Base-by-base conservation (phyloP, 2,329 filamentous ascomycete species). In the Neocucurbitaria cava region DNA sequence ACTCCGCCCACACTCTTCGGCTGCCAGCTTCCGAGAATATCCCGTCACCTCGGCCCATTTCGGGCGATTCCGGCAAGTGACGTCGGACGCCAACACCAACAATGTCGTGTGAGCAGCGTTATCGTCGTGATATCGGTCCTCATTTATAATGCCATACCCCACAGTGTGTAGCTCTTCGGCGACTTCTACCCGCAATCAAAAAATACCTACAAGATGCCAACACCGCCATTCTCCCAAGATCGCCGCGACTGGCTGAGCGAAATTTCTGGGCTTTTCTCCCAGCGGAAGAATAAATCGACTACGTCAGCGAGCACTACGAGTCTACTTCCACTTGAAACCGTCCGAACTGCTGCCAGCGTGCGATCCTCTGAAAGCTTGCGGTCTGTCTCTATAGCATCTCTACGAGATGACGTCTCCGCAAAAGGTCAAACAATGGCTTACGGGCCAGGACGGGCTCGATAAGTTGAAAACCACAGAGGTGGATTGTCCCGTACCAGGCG, bases 11-110 rank as follows among this genome's bases (percentile, higher is more conserved):
- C 41, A 20, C 24, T 18, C 49, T 47, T 58, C 59, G 56, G 61
- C 42, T 53, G 35, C 47, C 30, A 7, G 15, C 17, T 49, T 49
- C 61, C 56, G 56, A 53, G 13, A 36, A 26, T 43, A 38, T 45
- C 54, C 54, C 46, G 28, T 30, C 58, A 61, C 62, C 62, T 65
- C 62, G 62, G 62, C 24, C 50, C 46, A 21, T 40, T 40, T 48
- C 61, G 62, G 59, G 57, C 55, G 54, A 59, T 52, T 82, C 46
- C 88, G 89, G 49, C 92, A 90, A 57, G 48, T 58, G 59, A 53
- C 7, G 92, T 95, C 73, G 89, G 92, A 40, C 58, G 54, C 36
- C 57, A 71, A 48, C 49, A 92, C 72, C 90, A 94, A 8, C 15
- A 11, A 15, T 31, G 9, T 31, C 30, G 30, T 31, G 30, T 64